phyloP scores from a whole-genome alignment of 345 rosid species.

The Arabidopsis thaliana region DNA sequence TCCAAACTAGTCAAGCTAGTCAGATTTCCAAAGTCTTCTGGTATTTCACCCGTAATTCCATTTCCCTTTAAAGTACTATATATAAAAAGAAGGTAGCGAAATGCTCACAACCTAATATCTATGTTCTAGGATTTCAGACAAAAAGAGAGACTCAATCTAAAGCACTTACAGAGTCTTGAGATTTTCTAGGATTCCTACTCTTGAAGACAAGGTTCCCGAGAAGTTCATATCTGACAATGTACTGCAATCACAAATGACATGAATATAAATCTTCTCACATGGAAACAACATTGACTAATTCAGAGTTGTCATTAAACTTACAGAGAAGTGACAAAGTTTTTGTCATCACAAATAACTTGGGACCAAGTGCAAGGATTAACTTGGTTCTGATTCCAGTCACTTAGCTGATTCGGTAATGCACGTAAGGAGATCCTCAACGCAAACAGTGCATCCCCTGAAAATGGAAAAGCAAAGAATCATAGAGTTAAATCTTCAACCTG shows the following conservation, averaged over 20 bases:
- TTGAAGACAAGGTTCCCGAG: conserved; percentile 76
- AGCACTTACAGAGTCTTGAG: conserved; percentile 78
- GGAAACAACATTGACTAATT: not conserved
- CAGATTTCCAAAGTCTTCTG: conserved; percentile 84
- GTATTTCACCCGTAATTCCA: conserved; percentile 87
- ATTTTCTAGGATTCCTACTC: conserved; percentile 61
- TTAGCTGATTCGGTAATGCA: conserved; percentile 57
- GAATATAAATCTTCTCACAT: not conserved
- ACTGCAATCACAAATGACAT: conserved; percentile 53
- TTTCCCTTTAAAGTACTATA: conserved; percentile 89
- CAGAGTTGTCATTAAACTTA: conserved; percentile 45
- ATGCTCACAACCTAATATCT: conserved; percentile 17
- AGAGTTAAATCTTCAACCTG: not conserved
- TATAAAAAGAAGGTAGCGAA: conserved; percentile 17
- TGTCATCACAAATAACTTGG: conserved; percentile 66
- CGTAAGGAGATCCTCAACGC: conserved; percentile 60
- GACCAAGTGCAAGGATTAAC: conserved; percentile 98
- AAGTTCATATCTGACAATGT: conserved; percentile 80
- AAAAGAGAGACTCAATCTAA: not conserved
- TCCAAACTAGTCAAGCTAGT: conserved; percentile 84
- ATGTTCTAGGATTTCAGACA: not conserved
- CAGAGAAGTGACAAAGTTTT: conserved; percentile 69
- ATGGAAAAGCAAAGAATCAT: conserved; percentile 6
- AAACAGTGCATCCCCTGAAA: conserved; percentile 77
- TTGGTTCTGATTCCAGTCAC: conserved; percentile 82